Evolutionary conservation across 768 basidiomycete genomes (phyloP).

Genomic region (Hericium coralloides): DNA sequence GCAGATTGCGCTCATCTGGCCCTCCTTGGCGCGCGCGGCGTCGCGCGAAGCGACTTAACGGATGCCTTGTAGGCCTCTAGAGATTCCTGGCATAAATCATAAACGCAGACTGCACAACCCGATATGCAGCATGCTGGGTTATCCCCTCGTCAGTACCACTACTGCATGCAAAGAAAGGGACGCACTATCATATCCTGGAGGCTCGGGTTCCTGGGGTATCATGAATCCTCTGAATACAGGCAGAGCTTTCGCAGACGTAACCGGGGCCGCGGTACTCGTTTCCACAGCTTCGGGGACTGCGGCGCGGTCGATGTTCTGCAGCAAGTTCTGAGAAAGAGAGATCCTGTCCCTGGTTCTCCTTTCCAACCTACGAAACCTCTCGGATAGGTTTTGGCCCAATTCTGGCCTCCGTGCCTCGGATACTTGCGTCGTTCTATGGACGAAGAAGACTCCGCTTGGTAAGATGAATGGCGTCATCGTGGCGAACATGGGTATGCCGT

Average conservation of each 20-base stretch:
- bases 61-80: constrained; percentile 52
- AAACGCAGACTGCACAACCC: constrained; percentile 86
- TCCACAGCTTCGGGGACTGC: not conserved
- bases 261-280: no score
- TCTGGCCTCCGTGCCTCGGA: constrained; percentile 39
- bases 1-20: not conserved
- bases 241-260: constrained; percentile 1
- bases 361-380: constrained; percentile 49
- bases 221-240: constrained; percentile 42
- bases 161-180: constrained; percentile 2
- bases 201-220: constrained; percentile 52
- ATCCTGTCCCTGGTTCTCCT: constrained; percentile 39
- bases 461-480: no score
- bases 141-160: not conserved
- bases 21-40: constrained; percentile 18
- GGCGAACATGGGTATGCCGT: not conserved
- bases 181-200: constrained; percentile 62
- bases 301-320: constrained; percentile 7
- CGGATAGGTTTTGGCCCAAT: constrained; percentile 39
- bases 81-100: constrained; percentile 78
- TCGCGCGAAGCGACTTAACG: constrained; percentile 37
- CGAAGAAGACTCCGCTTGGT: not conserved
- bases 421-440: constrained; percentile 9
- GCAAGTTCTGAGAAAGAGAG: constrained; percentile 21
- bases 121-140: constrained; percentile 87